Evolutionary conservation across 140 eudicot species (phyloP).

Genomic region (Bidens hawaiensis): DNA sequence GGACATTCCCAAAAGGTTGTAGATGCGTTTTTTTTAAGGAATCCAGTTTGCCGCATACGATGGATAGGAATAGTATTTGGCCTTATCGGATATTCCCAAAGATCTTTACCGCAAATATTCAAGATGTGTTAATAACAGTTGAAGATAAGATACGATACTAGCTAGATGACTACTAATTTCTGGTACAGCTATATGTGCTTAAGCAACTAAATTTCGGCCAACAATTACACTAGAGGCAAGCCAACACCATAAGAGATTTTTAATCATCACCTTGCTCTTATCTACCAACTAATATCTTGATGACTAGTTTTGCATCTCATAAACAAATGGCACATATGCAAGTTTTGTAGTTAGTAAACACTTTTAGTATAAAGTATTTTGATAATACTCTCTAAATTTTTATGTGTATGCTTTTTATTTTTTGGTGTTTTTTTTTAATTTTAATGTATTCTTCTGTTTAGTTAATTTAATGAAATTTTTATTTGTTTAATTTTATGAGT

Average conservation of each 20-base stretch:
- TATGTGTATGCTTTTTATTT: no score
- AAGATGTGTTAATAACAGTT: background rate
- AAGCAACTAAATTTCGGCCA: background rate
- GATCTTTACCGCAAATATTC: constrained; percentile 1
- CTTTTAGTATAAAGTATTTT: no score
- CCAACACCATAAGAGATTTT: background rate
- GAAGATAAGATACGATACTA: background rate
- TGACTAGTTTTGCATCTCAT: background rate
- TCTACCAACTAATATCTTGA: background rate
- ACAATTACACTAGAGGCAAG: background rate
- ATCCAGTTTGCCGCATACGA: constrained; percentile 23
- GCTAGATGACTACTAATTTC: background rate
- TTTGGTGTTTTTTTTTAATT: no score
- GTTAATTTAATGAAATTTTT: no score
- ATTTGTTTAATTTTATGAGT: no score
- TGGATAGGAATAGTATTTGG: background rate
- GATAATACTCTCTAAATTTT: no score
- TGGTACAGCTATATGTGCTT: background rate
- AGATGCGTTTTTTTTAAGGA: background rate
- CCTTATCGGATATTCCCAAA: constrained; percentile 19
- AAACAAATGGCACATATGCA: no score
- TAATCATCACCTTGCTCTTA: no score
- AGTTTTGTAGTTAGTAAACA: no score
- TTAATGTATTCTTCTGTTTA: no score
- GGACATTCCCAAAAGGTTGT: constrained; percentile 29